Percentiles rank a stretch among this genome's conserved stretches.
phyloP scores from a whole-genome alignment of 1,139 yeast species.

The Debaryomyces psychrophilus region DNA sequence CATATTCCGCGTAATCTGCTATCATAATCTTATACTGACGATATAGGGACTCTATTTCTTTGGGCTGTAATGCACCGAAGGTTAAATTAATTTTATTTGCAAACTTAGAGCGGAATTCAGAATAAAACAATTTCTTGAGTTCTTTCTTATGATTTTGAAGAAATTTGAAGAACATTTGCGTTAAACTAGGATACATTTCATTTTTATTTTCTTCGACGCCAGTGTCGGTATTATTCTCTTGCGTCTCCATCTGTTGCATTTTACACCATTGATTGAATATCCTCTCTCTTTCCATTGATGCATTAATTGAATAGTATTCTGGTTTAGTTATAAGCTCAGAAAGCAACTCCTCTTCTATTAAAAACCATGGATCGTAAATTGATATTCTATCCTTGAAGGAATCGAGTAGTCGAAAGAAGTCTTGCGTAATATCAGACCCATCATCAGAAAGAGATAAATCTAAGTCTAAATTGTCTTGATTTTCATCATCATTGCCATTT shows the following conservation, averaged over 20 bases:
- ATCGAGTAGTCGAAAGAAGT: constrained; percentile 30
- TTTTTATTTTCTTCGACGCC: neutral
- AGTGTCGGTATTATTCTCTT: neutral
- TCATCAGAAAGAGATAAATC: constrained; percentile 26
- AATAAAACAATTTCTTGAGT: constrained; percentile 30
- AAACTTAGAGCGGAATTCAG: constrained; percentile 30
- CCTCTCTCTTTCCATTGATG: constrained; percentile 24
- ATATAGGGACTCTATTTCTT: constrained; percentile 27
- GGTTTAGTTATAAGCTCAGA: constrained; percentile 32
- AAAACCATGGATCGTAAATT: constrained; percentile 41
- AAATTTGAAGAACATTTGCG: constrained; percentile 25
- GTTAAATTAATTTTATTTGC: constrained; percentile 18
- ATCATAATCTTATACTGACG: constrained; percentile 29
- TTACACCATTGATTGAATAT: constrained; percentile 40
- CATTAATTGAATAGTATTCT: constrained; percentile 31
- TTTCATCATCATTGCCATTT: constrained; percentile 2
- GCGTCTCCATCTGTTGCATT: constrained; percentile 5
- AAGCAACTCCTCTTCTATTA: constrained; percentile 43
- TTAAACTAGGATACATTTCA: constrained; percentile 29
- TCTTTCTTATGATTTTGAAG: constrained; percentile 37
- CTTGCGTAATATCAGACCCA: constrained; percentile 11
- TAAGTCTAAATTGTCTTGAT: constrained; percentile 17
- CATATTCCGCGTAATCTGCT: constrained; percentile 30
- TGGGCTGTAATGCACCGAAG: constrained; percentile 17
- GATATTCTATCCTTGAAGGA: constrained; percentile 29